phyloP scores from a whole-genome alignment of 169 alveolate genomes.

The Plasmodium gonderi region DNA sequence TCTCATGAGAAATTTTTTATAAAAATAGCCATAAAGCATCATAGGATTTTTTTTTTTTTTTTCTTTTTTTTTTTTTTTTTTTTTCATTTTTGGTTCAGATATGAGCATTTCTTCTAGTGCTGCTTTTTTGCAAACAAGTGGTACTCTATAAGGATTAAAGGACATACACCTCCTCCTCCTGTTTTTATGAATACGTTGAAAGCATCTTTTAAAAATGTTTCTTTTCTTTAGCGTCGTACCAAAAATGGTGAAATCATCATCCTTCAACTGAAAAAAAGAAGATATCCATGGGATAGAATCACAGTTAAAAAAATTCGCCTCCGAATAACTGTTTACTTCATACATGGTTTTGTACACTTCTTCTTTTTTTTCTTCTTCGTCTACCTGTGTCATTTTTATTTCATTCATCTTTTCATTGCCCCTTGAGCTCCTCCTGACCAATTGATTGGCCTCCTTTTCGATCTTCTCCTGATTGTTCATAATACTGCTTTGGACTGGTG shows the following conservation, averaged over 20 bases:
- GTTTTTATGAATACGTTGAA: conserved; percentile 90
- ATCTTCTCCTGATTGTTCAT: neutral
- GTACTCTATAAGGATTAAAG: conserved; percentile 94
- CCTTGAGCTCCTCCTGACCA: neutral
- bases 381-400: neutral
- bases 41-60: conserved; percentile 70
- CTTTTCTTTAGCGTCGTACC: conserved; percentile 50
- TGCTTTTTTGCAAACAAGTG: conserved; percentile 84
- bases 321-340: neutral
- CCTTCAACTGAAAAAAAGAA: conserved; percentile 51
- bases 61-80: conserved; percentile 74
- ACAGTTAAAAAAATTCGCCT: conserved; percentile 1
- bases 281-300: conserved; percentile 50
- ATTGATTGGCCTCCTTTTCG: neutral
- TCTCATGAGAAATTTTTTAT: conserved; percentile 79
- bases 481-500: neutral
- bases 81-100: conserved; percentile 81
- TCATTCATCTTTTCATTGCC: neutral
- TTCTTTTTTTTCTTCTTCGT: neutral
- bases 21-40: conserved; percentile 77
- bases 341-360: conserved; percentile 11
- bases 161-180: conserved; percentile 96
- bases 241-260: conserved; percentile 22
- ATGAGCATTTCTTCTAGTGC: conserved; percentile 82
- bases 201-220: conserved; percentile 83